phyloP scores from a whole-genome alignment of 2,329 filamentous ascomycete species.

The Colletotrichum godetiae region DNA sequence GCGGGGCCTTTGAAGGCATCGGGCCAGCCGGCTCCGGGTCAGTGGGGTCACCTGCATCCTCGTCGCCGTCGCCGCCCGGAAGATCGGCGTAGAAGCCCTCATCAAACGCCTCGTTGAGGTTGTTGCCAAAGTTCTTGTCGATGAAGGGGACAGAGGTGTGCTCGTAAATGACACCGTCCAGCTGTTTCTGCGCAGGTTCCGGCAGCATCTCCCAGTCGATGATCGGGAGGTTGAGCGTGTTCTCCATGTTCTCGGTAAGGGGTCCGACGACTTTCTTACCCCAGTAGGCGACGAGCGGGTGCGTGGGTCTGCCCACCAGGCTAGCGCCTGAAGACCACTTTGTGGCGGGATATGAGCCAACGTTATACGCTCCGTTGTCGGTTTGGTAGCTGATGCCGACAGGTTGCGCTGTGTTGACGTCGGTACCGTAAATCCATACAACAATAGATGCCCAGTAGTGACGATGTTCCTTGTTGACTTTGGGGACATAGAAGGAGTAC shows the following conservation, averaged over 20 bases:
- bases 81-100: neutral
- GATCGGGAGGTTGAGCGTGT: neutral
- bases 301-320: neutral
- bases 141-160: neutral
- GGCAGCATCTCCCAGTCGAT: neutral
- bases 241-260: neutral
- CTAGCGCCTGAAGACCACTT: neutral
- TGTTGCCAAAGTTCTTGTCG: neutral
- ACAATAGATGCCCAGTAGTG: neutral
- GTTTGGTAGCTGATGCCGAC: neutral
- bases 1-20: neutral
- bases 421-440: neutral
- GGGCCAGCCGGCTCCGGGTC: neutral
- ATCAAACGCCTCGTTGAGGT: neutral
- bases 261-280: neutral
- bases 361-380: neutral
- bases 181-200: neutral
- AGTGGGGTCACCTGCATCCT: neutral
- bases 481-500: neutral
- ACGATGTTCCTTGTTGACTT: neutral
- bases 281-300: neutral
- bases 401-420: neutral
- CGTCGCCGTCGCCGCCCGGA: neutral
- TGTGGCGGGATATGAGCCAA: neutral
- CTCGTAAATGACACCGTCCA: neutral